A percentile compares a stretch with the other conserved stretches of the same genome.
Evolutionary conservation across 1,284 basidiomycete species (phyloP).

Genomic region (Salmacisia buchloeana): DNA sequence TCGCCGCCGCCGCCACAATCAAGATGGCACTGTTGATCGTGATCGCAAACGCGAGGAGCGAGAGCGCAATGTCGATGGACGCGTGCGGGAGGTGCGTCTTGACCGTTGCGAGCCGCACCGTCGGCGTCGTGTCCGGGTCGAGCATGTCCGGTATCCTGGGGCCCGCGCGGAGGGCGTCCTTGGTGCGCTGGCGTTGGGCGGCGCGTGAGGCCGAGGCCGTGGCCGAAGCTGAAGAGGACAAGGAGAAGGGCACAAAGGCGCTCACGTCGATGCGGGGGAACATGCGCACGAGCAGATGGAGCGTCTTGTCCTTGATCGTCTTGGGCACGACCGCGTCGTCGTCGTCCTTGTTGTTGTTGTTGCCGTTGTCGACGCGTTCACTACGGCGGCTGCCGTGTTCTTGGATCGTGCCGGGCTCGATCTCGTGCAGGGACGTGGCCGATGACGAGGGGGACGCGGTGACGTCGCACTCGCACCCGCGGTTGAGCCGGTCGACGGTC

Average conservation of each 20-base stretch:
- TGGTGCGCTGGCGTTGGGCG: background rate
- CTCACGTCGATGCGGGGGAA: background rate
- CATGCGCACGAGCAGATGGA: background rate
- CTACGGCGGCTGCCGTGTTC: too few species aligned
- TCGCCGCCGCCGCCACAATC: slow-evolving; percentile 57
- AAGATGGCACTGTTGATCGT: slow-evolving; percentile 73
- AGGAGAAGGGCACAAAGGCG: slow-evolving; percentile 12
- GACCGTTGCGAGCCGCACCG: slow-evolving; percentile 12
- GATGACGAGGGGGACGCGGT: background rate
- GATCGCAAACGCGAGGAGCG: slow-evolving; percentile 54
- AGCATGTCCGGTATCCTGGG: background rate
- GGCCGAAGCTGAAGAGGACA: too few species aligned
- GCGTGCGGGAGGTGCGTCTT: slow-evolving; percentile 42
- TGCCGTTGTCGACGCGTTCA: too few species aligned
- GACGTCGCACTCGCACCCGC: background rate
- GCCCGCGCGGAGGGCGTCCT: background rate
- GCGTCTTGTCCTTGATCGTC: background rate
- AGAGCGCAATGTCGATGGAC: slow-evolving; percentile 46
- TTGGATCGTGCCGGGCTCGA: too few species aligned
- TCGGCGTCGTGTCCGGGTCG: background rate
- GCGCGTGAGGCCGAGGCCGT: slow-evolving; percentile 7
- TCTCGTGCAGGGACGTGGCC: background rate
- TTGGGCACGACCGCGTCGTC: background rate
- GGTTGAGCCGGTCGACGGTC: slow-evolving; percentile 27
- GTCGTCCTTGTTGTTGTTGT: background rate